Evolutionary conservation across 768 basidiomycete species (phyloP).

Genomic region (Hemileccinum impolitum): DNA sequence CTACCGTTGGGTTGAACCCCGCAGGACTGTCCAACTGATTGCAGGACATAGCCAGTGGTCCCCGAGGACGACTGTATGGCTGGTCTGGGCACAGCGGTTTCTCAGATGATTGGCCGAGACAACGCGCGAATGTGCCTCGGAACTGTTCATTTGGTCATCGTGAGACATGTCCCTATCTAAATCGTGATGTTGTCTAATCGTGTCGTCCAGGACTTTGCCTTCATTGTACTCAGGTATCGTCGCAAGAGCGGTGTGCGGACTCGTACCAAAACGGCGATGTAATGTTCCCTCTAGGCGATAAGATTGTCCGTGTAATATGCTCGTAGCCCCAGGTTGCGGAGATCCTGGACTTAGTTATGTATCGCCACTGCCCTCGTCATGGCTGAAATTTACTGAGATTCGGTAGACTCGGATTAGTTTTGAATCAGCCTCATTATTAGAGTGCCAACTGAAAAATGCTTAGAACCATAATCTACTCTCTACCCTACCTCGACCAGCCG

Average conservation of each 20-base stretch:
- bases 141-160: constrained; percentile 20
- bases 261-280: neutral
- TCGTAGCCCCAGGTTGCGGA: neutral
- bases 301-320: neutral
- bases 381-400: too few relatives aligned
- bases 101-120: constrained; percentile 18
- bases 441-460: neutral
- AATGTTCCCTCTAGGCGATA: neutral
- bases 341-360: constrained; percentile 8
- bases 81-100: constrained; percentile 18
- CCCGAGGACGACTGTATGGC: constrained; percentile 21
- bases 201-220: constrained; percentile 20
- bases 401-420: too few relatives aligned
- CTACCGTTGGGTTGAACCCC: too few relatives aligned
- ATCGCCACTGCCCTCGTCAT: neutral
- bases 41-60: constrained; percentile 2
- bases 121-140: constrained; percentile 9
- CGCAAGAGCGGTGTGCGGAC: neutral
- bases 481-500: constrained; percentile 1
- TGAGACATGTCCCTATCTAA: constrained; percentile 1
- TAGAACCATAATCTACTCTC: neutral
- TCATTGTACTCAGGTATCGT: constrained; percentile 14
- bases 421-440: constrained; percentile 5
- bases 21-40: too few relatives aligned
- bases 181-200: constrained; percentile 2